Percentiles rank a stretch among this genome's conserved stretches.
Conservation (phyloP, 352 stramenopile genomes). For the Salisapilia sapeloensis region DNA sequence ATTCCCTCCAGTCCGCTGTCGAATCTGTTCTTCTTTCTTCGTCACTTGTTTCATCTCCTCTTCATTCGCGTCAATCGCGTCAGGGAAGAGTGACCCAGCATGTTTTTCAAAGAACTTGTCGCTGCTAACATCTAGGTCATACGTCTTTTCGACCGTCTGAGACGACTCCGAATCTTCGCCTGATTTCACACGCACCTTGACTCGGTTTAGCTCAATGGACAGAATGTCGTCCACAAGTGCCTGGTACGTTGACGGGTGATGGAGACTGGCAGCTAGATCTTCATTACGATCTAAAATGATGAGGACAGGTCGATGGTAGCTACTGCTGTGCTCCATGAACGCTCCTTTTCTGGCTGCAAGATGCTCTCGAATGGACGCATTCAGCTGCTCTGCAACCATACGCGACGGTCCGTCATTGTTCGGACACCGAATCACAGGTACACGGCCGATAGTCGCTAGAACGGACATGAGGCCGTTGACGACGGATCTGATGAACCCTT, state of each 20-base stretch:
- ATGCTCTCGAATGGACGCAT: slow-evolving; percentile 56
- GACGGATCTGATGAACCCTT: slow-evolving; percentile 53
- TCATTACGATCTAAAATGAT: slow-evolving; percentile 96
- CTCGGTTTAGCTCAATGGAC: slow-evolving; percentile 90
- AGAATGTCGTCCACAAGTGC: slow-evolving; percentile 95
- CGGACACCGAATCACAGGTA: slow-evolving; percentile 93
- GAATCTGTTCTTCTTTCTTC: slow-evolving; percentile 74
- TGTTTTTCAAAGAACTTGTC: slow-evolving; percentile 76
- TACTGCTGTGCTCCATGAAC: slow-evolving; percentile 35
- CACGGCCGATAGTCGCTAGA: slow-evolving; percentile 81
- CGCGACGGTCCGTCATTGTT: slow-evolving; percentile 86
- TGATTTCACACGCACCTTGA: slow-evolving; percentile 81
- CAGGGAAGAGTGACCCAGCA: slow-evolving; percentile 54
- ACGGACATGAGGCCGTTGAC: slow-evolving; percentile 85
- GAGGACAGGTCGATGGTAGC: slow-evolving; percentile 86
- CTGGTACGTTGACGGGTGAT: slow-evolving; percentile 90
- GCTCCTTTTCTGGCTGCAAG: slow-evolving; percentile 46
- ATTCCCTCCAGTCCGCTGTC: slow-evolving; percentile 39
- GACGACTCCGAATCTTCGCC: slow-evolving; percentile 14
- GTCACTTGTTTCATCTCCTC: slow-evolving; percentile 79
- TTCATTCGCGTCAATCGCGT: slow-evolving; percentile 78
- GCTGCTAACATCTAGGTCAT: slow-evolving; percentile 65
- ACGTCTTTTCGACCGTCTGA: slow-evolving; percentile 35
- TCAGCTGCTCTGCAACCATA: slow-evolving; percentile 93
- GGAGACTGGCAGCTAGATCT: slow-evolving; percentile 89